A percentile compares a stretch with the other conserved stretches of the same genome.
Conservation (phyloP, 2,329 filamentous ascomycete species). For the Paracamarosporium sp. region DNA sequence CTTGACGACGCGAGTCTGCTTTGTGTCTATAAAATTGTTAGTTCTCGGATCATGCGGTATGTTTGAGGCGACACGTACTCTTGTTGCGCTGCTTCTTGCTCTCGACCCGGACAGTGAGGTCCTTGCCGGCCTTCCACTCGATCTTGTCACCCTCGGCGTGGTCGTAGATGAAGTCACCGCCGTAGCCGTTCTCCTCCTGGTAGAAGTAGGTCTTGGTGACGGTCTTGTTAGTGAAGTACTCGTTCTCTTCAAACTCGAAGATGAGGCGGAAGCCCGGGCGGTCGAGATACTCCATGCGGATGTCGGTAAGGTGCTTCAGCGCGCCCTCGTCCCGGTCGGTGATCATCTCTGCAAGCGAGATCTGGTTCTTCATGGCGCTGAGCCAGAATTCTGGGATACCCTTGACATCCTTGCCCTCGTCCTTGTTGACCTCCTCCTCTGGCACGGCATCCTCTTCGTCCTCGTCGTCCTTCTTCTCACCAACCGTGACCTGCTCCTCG, state of each 20-base stretch:
- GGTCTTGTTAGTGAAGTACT: slow-evolving; percentile 96
- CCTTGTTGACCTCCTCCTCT: slow-evolving; percentile 65
- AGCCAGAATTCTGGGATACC: slow-evolving; percentile 99
- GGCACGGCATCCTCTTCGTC: slow-evolving; percentile 64
- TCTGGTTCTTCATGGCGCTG: slow-evolving; percentile 99
- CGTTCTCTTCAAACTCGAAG: slow-evolving; percentile 95
- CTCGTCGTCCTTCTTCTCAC: slow-evolving; percentile 79
- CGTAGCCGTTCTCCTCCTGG: slow-evolving; percentile 97
- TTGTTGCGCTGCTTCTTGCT: slow-evolving; percentile 99
- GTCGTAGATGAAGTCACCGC: slow-evolving; percentile 99
- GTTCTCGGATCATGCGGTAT: background rate
- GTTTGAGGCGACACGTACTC: slow-evolving; percentile 68
- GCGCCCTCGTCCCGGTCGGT: slow-evolving; percentile 96
- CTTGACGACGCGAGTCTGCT: slow-evolving; percentile 98
- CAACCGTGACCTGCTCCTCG: slow-evolving; percentile 83
- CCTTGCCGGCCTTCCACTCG: slow-evolving; percentile 92
- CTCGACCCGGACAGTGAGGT: slow-evolving; percentile 92
- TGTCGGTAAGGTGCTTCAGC: slow-evolving; percentile 86
- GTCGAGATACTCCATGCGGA: slow-evolving; percentile 99
- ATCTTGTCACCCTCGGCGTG: slow-evolving; percentile 98
- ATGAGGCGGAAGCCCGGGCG: slow-evolving; percentile 97
- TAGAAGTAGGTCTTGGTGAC: slow-evolving; percentile 99
- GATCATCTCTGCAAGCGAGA: slow-evolving; percentile 97
- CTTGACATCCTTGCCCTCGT: slow-evolving; percentile 63
- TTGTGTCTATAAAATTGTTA: slow-evolving; percentile 73